phyloP scores from a whole-genome alignment of 192 early-diverging fungal species.

The Phlyctochytrium arcticum region DNA sequence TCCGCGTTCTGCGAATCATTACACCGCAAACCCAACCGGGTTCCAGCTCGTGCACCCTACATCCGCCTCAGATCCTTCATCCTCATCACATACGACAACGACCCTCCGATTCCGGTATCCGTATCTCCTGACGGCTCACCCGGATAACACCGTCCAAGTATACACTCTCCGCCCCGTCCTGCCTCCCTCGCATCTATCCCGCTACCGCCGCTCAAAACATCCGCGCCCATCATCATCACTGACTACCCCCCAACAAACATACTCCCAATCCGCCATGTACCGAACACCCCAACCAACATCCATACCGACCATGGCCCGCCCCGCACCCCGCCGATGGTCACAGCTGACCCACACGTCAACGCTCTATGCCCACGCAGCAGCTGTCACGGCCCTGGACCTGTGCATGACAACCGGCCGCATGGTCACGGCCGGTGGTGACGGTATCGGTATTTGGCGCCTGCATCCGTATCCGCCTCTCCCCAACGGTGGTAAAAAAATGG shows the following conservation, averaged over 20 bases:
- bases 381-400: conserved; percentile 45
- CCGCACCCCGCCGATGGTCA: no score
- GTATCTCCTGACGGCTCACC: conserved; percentile 42
- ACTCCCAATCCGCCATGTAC: no score
- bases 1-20: neutral
- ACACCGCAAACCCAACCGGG: neutral
- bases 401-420: conserved; percentile 26
- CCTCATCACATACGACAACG: neutral
- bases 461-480: no score
- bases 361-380: conserved; percentile 43
- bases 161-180: conserved; percentile 10
- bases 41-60: neutral
- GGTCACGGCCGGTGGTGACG: conserved; percentile 40
- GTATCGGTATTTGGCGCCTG: conserved; percentile 51
- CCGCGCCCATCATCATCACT: no score
- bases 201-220: no score
- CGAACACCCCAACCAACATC: no score
- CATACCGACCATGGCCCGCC: no score
- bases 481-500: no score
- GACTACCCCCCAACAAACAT: no score
- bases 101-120: conserved; percentile 31
- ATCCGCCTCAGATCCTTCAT: no score
- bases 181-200: neutral
- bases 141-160: conserved; percentile 46
- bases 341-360: conserved; percentile 36